These are phyloP conservation scores for Nyssa sinensis DNA, from an alignment of 148 eudicot species.

Conservation along the genomic window DNA sequence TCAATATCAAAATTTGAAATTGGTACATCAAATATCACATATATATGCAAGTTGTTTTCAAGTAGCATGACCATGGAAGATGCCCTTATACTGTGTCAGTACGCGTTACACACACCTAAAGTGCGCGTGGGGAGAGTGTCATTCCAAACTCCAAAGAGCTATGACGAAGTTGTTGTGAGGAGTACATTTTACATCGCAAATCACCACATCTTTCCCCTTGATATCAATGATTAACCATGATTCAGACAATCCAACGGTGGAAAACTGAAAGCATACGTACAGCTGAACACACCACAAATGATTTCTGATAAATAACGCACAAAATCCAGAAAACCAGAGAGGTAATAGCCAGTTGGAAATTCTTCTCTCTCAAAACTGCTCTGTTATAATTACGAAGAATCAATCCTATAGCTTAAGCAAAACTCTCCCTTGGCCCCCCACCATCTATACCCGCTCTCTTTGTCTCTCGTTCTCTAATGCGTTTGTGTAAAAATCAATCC, in stretches of 20 bases:
- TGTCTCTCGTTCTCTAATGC: slow-evolving; percentile 36
- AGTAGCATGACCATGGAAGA: no score
- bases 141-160: neutral
- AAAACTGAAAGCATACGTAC: no score
- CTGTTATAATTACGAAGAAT: slow-evolving; percentile 34
- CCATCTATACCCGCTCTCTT: slow-evolving; percentile 17
- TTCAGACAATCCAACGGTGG: slow-evolving; percentile 6
- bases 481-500: slow-evolving; percentile 8
- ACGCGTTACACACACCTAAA: no score
- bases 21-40: no score
- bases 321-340: slow-evolving; percentile 3
- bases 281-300: neutral
- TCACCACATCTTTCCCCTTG: neutral
- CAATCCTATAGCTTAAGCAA: slow-evolving; percentile 23
- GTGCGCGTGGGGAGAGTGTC: neutral
- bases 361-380: slow-evolving; percentile 10
- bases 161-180: neutral
- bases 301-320: slow-evolving; percentile 5
- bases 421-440: neutral
- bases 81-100: no score
- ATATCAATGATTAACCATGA: neutral
- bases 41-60: no score
- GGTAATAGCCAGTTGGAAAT: neutral
- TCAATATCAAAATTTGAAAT: no score
- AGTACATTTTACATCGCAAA: neutral